Conservation (phyloP, 768 basidiomycete genomes). For the Hericium alpestre region DNA sequence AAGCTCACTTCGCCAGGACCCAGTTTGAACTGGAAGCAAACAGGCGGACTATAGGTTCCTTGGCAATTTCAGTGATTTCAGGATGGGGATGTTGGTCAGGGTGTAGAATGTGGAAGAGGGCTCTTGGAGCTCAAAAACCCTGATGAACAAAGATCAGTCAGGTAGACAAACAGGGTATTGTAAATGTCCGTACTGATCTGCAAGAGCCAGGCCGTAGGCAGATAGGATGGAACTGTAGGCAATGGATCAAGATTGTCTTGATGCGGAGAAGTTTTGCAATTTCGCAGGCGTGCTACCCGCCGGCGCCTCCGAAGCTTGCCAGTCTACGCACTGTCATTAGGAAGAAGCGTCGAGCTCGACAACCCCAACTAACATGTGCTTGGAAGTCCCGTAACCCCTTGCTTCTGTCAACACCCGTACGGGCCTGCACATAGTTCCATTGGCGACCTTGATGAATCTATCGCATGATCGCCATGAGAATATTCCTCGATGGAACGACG, state of each 20-base stretch:
- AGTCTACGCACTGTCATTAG: slow-evolving; percentile 32
- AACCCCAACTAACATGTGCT: slow-evolving; percentile 42
- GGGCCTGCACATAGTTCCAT: slow-evolving; percentile 92
- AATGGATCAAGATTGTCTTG: slow-evolving; percentile 77
- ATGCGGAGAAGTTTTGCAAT: slow-evolving; percentile 83
- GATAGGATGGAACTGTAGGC: slow-evolving; percentile 86
- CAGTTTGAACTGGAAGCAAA: too few relatives aligned
- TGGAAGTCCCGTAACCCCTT: slow-evolving; percentile 69
- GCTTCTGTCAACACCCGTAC: slow-evolving; percentile 89
- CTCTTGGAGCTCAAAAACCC: slow-evolving; percentile 82
- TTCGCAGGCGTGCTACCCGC: slow-evolving; percentile 89
- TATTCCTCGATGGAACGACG: background rate
- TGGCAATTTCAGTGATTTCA: too few relatives aligned
- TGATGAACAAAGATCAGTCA: slow-evolving; percentile 16
- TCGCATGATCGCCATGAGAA: background rate
- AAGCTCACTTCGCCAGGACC: too few relatives aligned
- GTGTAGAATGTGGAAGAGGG: slow-evolving; percentile 78
- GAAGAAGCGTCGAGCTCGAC: background rate
- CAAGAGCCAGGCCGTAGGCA: slow-evolving; percentile 88
- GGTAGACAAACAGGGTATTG: background rate
- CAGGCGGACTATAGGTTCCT: too few relatives aligned
- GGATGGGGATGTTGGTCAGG: slow-evolving; percentile 37
- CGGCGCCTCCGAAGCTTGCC: slow-evolving; percentile 83
- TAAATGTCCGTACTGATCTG: slow-evolving; percentile 45
- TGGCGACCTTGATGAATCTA: slow-evolving; percentile 91